phyloP scores from a whole-genome alignment of 2,329 filamentous ascomycete genomes.

The Stemphylium vesicarium region DNA sequence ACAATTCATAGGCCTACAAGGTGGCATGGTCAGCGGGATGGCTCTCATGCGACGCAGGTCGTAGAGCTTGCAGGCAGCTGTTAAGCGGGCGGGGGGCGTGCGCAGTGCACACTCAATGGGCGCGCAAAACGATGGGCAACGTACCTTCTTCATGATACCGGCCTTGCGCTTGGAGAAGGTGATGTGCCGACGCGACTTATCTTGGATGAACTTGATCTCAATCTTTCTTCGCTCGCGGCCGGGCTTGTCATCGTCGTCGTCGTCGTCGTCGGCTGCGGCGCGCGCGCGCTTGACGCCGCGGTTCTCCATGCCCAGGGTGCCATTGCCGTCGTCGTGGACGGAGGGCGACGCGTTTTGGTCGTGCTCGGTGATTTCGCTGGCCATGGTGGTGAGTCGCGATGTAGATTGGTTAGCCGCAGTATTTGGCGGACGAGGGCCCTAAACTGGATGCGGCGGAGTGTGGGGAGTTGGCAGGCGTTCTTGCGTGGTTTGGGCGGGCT shows the following conservation, averaged over 20 bases:
- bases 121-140: conserved; percentile 44
- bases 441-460: conserved; percentile 48
- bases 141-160: conserved; percentile 99
- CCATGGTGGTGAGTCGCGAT: conserved; percentile 45
- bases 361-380: conserved; percentile 58
- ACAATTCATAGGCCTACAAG: conserved; percentile 90
- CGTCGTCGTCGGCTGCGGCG: conserved; percentile 85
- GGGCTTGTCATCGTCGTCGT: conserved; percentile 97
- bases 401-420: conserved; percentile 38
- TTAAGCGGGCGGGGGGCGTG: conserved; percentile 16
- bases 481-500: conserved; percentile 28
- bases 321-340: conserved; percentile 61
- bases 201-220: conserved; percentile 99
- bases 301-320: conserved; percentile 58
- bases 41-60: conserved; percentile 41
- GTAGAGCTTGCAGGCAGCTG: conserved; percentile 14
- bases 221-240: conserved; percentile 99
- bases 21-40: conserved; percentile 34
- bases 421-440: conserved; percentile 47
- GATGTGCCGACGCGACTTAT: conserved; percentile 99
- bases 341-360: conserved; percentile 59
- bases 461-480: conserved; percentile 36
- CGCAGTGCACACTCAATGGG: not conserved
- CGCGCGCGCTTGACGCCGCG: conserved; percentile 91
- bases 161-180: conserved; percentile 99